Evolutionary conservation across 2,329 filamentous ascomycete genomes (phyloP), one percentile per base, ranked within the genome.

Genomic region (Exophiala viscosa): DNA sequence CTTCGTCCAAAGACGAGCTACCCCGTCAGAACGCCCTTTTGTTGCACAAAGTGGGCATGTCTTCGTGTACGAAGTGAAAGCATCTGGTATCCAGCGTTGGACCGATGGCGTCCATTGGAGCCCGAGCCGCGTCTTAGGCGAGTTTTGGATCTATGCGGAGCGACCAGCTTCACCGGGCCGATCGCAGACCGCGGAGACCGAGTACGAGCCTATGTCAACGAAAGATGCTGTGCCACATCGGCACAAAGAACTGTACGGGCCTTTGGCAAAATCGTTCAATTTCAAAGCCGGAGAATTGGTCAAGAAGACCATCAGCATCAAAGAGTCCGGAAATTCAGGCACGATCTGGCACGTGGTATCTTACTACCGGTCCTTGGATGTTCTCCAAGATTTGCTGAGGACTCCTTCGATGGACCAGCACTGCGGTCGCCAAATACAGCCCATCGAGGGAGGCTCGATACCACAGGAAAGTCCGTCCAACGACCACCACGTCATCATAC

Each of bases 261-360:
- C 90, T 1, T 76, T 96, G 9, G 82, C 91, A 14, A 90, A 95
- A 70, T 90, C 87, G 1, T 95, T 96, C 63, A 82, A 84, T 34
- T 95, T 95, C 77, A 92, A 92, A 65, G 76, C 83, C 10, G 80
- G 83, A 1, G 90, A 90, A 0, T 72, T 96, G 35, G 81, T 96
- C 58, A 96, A 96, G 78, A 96, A 95, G 76, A 95, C 90, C 0
- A 90, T 96, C 69, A 92, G 86, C 62, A 82, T 96, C 35, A 83
- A 80, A 2, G 83, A 41, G 14, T 17, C n/a, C 23, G 39, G n/a
- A 13, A 13, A 86, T 45, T 78, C 85, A 18, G 86, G 86, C 2
- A 80, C 90, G 2, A 84, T 83, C 2, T 90, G 95, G 64, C 90
- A 95, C 64, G 73, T 96, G 45, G 89, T 96, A 36, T 91, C 87